These are phyloP conservation scores for Thalassiosira hispida DNA, from an alignment of 352 stramenopile genomes.

Conservation along the genomic window DNA sequence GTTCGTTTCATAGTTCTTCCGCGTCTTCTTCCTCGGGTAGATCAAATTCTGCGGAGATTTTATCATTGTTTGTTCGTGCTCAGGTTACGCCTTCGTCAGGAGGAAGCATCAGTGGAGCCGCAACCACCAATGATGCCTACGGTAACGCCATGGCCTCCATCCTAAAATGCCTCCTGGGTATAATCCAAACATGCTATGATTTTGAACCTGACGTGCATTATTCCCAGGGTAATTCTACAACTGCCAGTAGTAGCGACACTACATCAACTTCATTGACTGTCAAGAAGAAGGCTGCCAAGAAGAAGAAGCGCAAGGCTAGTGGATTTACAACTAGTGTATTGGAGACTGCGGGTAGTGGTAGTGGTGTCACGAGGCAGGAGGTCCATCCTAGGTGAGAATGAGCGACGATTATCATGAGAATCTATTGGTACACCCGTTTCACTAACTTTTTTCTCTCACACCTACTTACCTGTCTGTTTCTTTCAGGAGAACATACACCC, in stretches of 20 bases:
- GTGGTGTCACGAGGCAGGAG: background rate
- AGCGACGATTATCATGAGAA: background rate
- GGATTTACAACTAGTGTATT: constrained; percentile 7
- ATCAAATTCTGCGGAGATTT: constrained; percentile 28
- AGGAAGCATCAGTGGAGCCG: background rate
- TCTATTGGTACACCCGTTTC: too few species aligned
- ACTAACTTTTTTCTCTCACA: constrained; percentile 1
- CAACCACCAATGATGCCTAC: background rate
- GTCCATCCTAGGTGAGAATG: constrained; percentile 27
- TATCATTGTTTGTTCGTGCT: constrained; percentile 55
- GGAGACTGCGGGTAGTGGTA: background rate
- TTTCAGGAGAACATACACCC: constrained; percentile 40
- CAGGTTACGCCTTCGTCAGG: constrained; percentile 10
- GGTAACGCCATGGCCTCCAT: constrained; percentile 26
- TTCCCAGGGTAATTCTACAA: background rate
- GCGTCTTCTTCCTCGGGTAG: background rate
- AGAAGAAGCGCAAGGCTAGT: constrained; percentile 27
- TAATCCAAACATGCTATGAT: constrained; percentile 47
- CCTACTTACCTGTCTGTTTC: constrained; percentile 10
- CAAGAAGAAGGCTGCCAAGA: constrained; percentile 44
- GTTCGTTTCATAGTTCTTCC: background rate
- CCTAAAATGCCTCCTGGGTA: constrained; percentile 32
- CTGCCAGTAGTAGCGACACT: background rate
- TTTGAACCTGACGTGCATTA: constrained; percentile 18
- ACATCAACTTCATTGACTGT: background rate